A percentile compares a stretch with the other conserved stretches of the same genome.
Conservation (phyloP, 345 rosid species). For the Brassica incana region DNA sequence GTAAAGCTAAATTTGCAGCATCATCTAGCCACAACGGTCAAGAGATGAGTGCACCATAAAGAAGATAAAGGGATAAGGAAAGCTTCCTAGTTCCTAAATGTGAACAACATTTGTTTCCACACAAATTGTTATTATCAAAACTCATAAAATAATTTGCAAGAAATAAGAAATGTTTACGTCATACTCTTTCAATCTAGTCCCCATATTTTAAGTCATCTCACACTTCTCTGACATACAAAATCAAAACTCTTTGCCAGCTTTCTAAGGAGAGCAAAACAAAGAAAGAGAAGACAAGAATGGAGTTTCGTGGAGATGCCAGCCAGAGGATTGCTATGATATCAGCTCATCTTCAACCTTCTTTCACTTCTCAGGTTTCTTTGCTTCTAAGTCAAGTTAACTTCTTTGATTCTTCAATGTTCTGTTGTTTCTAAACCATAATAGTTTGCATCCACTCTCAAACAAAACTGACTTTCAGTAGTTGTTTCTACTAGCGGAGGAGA, state of each 20-base stretch:
- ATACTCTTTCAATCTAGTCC: slow-evolving; percentile 47
- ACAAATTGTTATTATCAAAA: slow-evolving; percentile 15
- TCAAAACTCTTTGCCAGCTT: slow-evolving; percentile 14
- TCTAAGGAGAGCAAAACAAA: slow-evolving; percentile 16
- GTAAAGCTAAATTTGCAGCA: background rate
- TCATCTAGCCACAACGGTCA: slow-evolving; percentile 40
- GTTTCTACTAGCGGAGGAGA: no score
- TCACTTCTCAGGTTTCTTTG: slow-evolving; percentile 47
- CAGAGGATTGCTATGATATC: slow-evolving; percentile 61
- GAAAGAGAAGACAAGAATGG: slow-evolving; percentile 42
- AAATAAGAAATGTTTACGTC: slow-evolving; percentile 37
- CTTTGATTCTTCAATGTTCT: background rate
- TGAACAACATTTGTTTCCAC: slow-evolving; percentile 51
- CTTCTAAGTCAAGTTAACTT: slow-evolving; percentile 18
- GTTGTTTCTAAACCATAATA: background rate
- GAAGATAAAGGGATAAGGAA: slow-evolving; percentile 54
- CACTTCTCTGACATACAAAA: slow-evolving; percentile 19
- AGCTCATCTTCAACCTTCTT: slow-evolving; percentile 63
- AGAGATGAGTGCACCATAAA: background rate
- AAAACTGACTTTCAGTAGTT: background rate
- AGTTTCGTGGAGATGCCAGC: slow-evolving; percentile 48
- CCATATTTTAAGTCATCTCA: slow-evolving; percentile 37
- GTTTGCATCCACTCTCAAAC: background rate
- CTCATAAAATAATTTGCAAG: background rate
- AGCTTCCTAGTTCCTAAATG: slow-evolving; percentile 14